Percentiles rank a stretch among this genome's conserved stretches.
These are phyloP conservation scores for Allantophomopsis cytisporea DNA, from an alignment of 2,329 filamentous ascomycete species.

Conservation along the genomic window DNA sequence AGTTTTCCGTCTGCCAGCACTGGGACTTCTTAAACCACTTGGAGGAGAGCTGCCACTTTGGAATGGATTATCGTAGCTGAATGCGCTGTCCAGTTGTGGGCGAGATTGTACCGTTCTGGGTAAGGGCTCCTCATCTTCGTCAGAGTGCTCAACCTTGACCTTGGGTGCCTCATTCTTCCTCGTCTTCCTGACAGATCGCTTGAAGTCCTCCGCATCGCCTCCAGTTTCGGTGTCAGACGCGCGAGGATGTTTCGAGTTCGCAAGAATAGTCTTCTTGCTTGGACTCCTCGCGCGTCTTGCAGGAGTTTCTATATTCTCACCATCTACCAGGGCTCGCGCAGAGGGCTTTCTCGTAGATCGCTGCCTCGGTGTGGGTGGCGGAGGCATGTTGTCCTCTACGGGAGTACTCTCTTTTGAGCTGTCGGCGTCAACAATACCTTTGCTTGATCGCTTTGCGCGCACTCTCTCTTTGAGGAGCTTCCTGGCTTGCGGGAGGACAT, in stretches of 20 bases:
- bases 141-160: conserved; percentile 39
- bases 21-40: conserved; percentile 31
- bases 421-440: conserved; percentile 62
- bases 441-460: conserved; percentile 72
- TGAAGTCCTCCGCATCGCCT: conserved; percentile 24
- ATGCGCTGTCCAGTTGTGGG: conserved; percentile 42
- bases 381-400: conserved; percentile 37
- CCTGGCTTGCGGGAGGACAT: conserved; percentile 65
- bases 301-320: conserved; percentile 31
- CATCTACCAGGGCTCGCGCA: conserved; percentile 32
- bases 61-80: conserved; percentile 86
- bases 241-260: conserved; percentile 38
- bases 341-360: conserved; percentile 41
- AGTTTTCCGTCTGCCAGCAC: conserved; percentile 28
- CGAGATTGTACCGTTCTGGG: conserved; percentile 6
- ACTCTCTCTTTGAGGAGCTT: conserved; percentile 65
- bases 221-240: conserved; percentile 35
- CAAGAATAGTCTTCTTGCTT: conserved; percentile 38
- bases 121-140: conserved; percentile 19
- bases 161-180: conserved; percentile 37
- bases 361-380: conserved; percentile 36
- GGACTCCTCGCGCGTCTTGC: conserved; percentile 28
- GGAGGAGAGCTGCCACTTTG: conserved; percentile 69
- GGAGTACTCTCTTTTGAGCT: conserved; percentile 52
- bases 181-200: conserved; percentile 33